These are phyloP conservation scores for Phytopythium sindhum DNA, from an alignment of 352 stramenopile species.

Conservation along the genomic window DNA sequence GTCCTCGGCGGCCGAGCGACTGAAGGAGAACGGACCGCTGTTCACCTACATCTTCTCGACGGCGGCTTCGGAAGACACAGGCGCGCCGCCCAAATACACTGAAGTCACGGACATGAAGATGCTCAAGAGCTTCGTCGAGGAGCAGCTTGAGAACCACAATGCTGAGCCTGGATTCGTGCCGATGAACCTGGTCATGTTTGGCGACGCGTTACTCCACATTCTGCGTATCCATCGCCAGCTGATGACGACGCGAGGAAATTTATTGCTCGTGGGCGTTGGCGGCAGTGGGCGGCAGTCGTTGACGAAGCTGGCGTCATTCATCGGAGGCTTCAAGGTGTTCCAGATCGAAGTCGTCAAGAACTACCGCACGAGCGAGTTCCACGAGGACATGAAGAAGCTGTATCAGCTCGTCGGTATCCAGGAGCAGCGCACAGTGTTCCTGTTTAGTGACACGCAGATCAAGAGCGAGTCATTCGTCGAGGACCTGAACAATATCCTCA, in stretches of 20 bases:
- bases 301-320: slow-evolving; percentile 86
- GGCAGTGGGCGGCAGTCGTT: slow-evolving; percentile 89
- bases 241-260: slow-evolving; percentile 85
- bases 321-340: slow-evolving; percentile 87
- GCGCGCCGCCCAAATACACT: slow-evolving; percentile 39
- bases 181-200: slow-evolving; percentile 91
- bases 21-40: slow-evolving; percentile 78
- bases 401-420: slow-evolving; percentile 76
- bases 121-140: slow-evolving; percentile 88
- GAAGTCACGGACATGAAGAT: slow-evolving; percentile 85
- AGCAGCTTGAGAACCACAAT: slow-evolving; percentile 91
- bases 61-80: slow-evolving; percentile 20
- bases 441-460: slow-evolving; percentile 94
- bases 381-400: slow-evolving; percentile 92
- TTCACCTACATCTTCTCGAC: slow-evolving; percentile 82
- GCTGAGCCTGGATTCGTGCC: slow-evolving; percentile 83
- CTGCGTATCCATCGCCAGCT: slow-evolving; percentile 89
- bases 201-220: slow-evolving; percentile 89
- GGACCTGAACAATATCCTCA: slow-evolving; percentile 93
- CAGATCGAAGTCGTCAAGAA: slow-evolving; percentile 95
- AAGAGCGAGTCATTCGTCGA: slow-evolving; percentile 93
- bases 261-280: slow-evolving; percentile 91
- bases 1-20: slow-evolving; percentile 43
- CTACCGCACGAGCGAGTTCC: slow-evolving; percentile 89
- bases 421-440: slow-evolving; percentile 86